phyloP scores from a whole-genome alignment of 139 green algal species.

The Chlamydomonas schloesseri region DNA sequence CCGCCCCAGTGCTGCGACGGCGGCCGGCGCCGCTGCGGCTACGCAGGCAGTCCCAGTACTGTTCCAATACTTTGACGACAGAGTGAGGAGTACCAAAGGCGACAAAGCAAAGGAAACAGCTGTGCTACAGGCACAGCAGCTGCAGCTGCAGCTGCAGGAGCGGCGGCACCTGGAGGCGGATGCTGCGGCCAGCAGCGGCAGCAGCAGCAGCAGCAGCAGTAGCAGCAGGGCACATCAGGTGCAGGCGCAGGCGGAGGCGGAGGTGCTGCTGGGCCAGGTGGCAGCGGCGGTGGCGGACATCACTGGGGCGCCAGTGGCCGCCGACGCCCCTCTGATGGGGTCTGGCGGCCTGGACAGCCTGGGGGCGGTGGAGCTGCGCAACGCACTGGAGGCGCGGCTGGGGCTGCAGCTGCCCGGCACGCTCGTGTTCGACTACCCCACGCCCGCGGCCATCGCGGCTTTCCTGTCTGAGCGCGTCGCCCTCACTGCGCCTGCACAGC shows the following conservation, averaged over 20 bases:
- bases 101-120: too few species aligned
- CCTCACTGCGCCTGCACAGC: not conserved
- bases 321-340: conserved; percentile 70
- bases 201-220: not conserved
- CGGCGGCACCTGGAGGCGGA: not conserved
- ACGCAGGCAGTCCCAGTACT: conserved; percentile 6
- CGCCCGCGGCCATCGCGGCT: conserved; percentile 57
- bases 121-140: not conserved
- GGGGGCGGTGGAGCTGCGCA: conserved; percentile 87
- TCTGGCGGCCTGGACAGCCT: conserved; percentile 85
- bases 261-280: conserved; percentile 2
- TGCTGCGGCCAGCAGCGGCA: too few species aligned
- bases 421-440: conserved; percentile 87
- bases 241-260: not conserved
- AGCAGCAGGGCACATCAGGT: too few species aligned
- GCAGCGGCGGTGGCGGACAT: conserved; percentile 5
- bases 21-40: too few species aligned
- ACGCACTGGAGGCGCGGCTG: conserved; percentile 71
- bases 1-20: not conserved
- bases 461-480: conserved; percentile 13
- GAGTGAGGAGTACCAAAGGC: not conserved
- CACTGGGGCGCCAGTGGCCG: conserved; percentile 55
- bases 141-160: not conserved
- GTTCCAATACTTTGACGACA: conserved; percentile 11
- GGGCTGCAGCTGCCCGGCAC: conserved; percentile 55